These are phyloP conservation scores for Penicillium sp. DNA, from an alignment of 2,329 filamentous ascomycete genomes.

Conservation along the genomic window DNA sequence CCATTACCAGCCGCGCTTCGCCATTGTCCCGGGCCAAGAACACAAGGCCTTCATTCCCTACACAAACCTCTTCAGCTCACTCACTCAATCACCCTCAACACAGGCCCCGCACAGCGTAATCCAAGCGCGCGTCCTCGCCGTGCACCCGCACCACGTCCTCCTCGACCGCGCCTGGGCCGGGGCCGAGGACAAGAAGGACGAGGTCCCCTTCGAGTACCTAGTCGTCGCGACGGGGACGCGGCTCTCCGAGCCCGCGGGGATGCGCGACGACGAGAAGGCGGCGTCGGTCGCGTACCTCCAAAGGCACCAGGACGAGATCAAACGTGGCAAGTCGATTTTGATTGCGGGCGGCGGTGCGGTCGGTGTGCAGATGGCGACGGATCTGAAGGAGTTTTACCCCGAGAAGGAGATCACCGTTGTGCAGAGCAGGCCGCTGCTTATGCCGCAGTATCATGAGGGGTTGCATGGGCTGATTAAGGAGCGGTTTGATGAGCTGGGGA, in stretches of 20 bases:
- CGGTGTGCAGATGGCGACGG: conserved; percentile 56
- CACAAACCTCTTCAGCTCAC: conserved; percentile 34
- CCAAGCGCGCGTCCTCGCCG: conserved; percentile 39
- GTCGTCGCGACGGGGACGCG: conserved; percentile 41
- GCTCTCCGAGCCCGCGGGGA: conserved; percentile 39
- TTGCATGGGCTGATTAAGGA: conserved; percentile 37
- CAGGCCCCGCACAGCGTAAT: conserved; percentile 34
- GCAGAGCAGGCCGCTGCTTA: conserved; percentile 50
- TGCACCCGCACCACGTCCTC: conserved; percentile 33
- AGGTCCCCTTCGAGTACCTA: conserved; percentile 40
- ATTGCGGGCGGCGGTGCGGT: conserved; percentile 57
- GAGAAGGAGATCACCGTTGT: conserved; percentile 54
- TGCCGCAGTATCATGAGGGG: conserved; percentile 39
- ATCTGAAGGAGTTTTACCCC: conserved; percentile 55
- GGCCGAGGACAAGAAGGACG: conserved; percentile 14
- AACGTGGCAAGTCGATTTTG: conserved; percentile 36
- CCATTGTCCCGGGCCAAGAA: conserved; percentile 40
- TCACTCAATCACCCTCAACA: conserved; percentile 23
- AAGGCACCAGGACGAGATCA: conserved; percentile 37
- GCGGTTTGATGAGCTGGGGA: conserved; percentile 40
- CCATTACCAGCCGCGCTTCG: conserved; percentile 36
- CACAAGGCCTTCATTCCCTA: conserved; percentile 45
- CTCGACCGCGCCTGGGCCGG: conserved; percentile 43
- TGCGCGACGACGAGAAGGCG: conserved; percentile 39
- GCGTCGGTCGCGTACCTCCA: conserved; percentile 40